A percentile compares a stretch with the other conserved stretches of the same genome.
Evolutionary conservation across 768 basidiomycete genomes (phyloP).

Genomic region (Pleurotus tuber-regium): DNA sequence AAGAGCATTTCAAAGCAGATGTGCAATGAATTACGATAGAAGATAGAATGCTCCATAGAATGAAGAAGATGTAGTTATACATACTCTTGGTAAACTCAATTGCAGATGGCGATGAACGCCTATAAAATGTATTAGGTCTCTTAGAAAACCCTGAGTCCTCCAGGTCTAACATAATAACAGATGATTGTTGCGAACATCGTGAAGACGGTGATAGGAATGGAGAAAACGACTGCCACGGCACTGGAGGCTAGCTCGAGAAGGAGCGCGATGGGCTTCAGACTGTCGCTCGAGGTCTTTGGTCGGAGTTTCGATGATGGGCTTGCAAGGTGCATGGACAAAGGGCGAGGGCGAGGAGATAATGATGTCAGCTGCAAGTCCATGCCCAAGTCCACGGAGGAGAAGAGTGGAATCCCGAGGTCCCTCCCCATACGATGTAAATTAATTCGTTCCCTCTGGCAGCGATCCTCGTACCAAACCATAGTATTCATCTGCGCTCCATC

Average conservation of each 20-base stretch:
- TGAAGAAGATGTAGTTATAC: too few relatives aligned
- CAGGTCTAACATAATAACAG: constrained; percentile 11
- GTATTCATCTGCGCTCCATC: constrained; percentile 7
- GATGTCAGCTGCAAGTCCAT: not conserved
- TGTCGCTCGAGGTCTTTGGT: not conserved
- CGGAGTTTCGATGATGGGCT: not conserved
- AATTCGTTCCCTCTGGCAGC: constrained; percentile 14
- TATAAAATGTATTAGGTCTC: not conserved
- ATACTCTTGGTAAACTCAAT: too few relatives aligned
- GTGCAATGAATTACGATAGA: too few relatives aligned
- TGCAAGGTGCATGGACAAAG: not conserved
- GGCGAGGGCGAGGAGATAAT: not conserved
- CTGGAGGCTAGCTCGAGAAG: not conserved
- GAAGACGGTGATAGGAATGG: constrained; percentile 3
- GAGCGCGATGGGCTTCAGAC: not conserved
- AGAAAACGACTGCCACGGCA: not conserved
- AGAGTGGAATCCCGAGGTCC: constrained; percentile 29
- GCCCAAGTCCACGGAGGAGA: not conserved
- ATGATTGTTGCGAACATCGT: constrained; percentile 3
- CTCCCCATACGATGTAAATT: constrained; percentile 25
- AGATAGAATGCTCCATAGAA: too few relatives aligned
- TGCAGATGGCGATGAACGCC: not conserved
- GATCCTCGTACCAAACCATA: not conserved
- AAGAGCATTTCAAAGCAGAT: too few relatives aligned
- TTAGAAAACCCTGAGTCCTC: constrained; percentile 8